These are phyloP conservation scores for Phaeoacremonium minimum DNA, from an alignment of 2,329 filamentous ascomycete species.

Conservation along the genomic window DNA sequence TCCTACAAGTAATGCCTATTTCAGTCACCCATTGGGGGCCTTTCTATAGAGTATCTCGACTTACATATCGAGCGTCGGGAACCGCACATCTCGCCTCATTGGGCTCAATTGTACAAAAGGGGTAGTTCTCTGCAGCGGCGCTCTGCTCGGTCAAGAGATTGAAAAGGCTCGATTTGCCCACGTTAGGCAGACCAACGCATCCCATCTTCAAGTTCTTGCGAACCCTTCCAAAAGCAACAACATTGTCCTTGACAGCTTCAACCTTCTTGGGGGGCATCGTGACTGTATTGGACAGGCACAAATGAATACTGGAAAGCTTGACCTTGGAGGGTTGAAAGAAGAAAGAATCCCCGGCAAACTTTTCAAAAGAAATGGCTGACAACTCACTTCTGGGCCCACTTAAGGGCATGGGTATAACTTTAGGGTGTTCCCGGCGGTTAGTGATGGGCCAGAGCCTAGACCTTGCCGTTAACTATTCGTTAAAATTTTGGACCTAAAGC, in stretches of 20 bases:
- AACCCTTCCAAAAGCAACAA: slow-evolving; percentile 38
- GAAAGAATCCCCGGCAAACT: no score
- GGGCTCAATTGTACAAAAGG: slow-evolving; percentile 42
- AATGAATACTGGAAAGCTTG: no score
- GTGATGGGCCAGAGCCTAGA: no score
- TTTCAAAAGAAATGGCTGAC: no score
- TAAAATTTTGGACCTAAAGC: no score
- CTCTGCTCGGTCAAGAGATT: slow-evolving; percentile 41
- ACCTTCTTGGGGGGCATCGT: slow-evolving; percentile 37
- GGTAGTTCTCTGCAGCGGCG: slow-evolving; percentile 38
- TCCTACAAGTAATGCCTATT: slow-evolving; percentile 21
- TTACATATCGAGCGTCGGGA: slow-evolving; percentile 37
- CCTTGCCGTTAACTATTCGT: no score
- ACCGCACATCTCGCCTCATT: slow-evolving; percentile 40
- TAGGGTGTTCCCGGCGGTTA: no score
- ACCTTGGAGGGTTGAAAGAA: no score
- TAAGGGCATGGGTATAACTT: no score
- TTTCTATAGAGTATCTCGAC: slow-evolving; percentile 10
- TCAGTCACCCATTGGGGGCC: slow-evolving; percentile 6
- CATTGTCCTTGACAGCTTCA: slow-evolving; percentile 33
- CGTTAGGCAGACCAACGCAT: slow-evolving; percentile 39
- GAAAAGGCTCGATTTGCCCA: slow-evolving; percentile 40
- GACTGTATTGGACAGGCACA: no score
- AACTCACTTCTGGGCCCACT: no score
- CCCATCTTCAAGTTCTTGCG: slow-evolving; percentile 42